Evolutionary conservation across 441 rosid species (phyloP).

Genomic region (Biscutella auriculata): DNA sequence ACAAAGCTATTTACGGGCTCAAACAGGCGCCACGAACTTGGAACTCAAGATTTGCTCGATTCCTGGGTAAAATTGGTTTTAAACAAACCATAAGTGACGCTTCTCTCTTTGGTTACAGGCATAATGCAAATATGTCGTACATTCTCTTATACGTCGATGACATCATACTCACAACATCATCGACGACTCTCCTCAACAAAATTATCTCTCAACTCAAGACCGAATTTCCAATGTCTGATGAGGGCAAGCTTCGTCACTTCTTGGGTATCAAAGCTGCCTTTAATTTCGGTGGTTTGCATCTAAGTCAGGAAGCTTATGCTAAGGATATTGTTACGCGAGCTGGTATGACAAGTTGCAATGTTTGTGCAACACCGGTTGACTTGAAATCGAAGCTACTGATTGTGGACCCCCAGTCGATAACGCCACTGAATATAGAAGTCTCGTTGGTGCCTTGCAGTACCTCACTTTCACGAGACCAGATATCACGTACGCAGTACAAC

Average conservation of each 20-base stretch:
- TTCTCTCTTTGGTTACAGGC: background rate
- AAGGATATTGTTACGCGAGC: too few relatives aligned
- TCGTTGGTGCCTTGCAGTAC: too few relatives aligned
- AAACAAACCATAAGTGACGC: background rate
- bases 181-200: background rate
- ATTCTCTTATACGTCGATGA: background rate
- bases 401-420: too few relatives aligned
- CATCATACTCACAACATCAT: background rate
- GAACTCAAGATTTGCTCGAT: background rate
- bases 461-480: too few relatives aligned
- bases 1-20: background rate
- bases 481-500: too few relatives aligned
- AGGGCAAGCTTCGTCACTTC: background rate
- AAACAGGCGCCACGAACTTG: background rate
- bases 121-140: background rate
- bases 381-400: too few relatives aligned
- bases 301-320: too few relatives aligned
- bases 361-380: too few relatives aligned
- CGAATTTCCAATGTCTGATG: background rate
- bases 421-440: too few relatives aligned
- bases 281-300: too few relatives aligned
- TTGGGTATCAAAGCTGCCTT: too few relatives aligned
- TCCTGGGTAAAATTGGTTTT: background rate
- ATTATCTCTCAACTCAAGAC: background rate
- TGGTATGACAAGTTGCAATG: too few relatives aligned